A percentile compares a stretch with the other conserved stretches of the same genome.
Conservation (phyloP, 768 basidiomycete genomes). For the Leccinum ochraceum region DNA sequence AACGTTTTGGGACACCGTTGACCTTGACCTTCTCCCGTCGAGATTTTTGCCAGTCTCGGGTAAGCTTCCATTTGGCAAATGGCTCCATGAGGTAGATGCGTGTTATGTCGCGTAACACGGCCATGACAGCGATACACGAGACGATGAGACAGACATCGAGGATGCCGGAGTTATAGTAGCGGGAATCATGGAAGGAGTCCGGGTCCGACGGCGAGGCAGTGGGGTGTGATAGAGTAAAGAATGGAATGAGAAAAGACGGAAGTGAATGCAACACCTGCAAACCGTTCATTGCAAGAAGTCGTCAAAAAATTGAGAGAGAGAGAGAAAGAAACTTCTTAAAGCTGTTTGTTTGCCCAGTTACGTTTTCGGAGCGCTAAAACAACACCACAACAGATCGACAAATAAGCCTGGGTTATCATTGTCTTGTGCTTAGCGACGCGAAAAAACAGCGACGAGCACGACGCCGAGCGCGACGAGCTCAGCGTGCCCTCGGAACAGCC, state of each 20-base stretch:
- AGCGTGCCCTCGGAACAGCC: neutral
- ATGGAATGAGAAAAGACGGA: conserved; percentile 58
- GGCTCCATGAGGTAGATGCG: conserved; percentile 79
- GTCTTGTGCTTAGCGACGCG: conserved; percentile 6
- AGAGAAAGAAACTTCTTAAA: conserved; percentile 6
- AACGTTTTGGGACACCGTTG: conserved; percentile 29
- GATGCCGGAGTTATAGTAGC: conserved; percentile 71
- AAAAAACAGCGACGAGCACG: conserved; percentile 6
- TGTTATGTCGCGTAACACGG: conserved; percentile 76
- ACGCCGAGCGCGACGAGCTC: conserved; percentile 3
- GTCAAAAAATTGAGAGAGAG: conserved; percentile 34
- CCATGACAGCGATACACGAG: conserved; percentile 84
- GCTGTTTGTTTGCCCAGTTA: conserved; percentile 33
- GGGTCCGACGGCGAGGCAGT: conserved; percentile 51
- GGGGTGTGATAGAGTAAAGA: conserved; percentile 75
- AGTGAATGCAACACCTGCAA: conserved; percentile 42
- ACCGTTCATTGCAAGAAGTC: conserved; percentile 38
- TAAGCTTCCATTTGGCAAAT: conserved; percentile 76
- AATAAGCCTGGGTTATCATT: neutral
- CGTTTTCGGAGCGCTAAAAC: conserved; percentile 30
- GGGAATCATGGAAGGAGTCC: conserved; percentile 72
- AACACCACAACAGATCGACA: conserved; percentile 21
- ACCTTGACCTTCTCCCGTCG: conserved; percentile 20
- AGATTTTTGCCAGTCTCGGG: conserved; percentile 45
- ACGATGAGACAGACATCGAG: conserved; percentile 80